Percentiles rank a stretch among this genome's conserved stretches.
Evolutionary conservation across 2,329 filamentous ascomycete species (phyloP).

Genomic region (Simplicillium aogashimaense): DNA sequence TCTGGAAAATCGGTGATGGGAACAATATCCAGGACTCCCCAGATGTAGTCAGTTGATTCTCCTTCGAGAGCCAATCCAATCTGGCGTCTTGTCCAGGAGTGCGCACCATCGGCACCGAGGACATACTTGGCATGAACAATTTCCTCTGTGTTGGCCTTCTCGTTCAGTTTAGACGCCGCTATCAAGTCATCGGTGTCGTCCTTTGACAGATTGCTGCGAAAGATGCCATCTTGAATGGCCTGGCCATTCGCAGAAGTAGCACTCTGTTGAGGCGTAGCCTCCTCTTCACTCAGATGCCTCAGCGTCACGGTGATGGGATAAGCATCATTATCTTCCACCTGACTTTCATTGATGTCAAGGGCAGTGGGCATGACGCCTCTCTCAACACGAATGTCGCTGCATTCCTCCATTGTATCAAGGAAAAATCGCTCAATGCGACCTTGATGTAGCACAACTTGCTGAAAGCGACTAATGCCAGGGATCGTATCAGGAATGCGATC

Average conservation of each 20-base stretch:
- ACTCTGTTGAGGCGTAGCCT: slow-evolving; percentile 37
- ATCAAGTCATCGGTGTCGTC: slow-evolving; percentile 47
- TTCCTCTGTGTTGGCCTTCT: slow-evolving; percentile 14
- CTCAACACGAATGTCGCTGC: slow-evolving; percentile 39
- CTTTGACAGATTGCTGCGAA: slow-evolving; percentile 45
- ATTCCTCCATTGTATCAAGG: slow-evolving; percentile 40
- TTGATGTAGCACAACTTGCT: slow-evolving; percentile 60
- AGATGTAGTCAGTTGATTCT: slow-evolving; percentile 42
- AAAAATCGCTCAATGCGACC: slow-evolving; percentile 61
- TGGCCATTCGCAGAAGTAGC: slow-evolving; percentile 16
- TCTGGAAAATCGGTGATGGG: slow-evolving; percentile 45
- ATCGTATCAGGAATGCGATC: slow-evolving; percentile 55
- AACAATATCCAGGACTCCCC: slow-evolving; percentile 36
- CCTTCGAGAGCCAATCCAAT: slow-evolving; percentile 47
- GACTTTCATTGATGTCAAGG: slow-evolving; percentile 41
- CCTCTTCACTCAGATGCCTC: slow-evolving; percentile 45
- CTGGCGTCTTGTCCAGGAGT: slow-evolving; percentile 52
- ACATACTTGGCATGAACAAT: slow-evolving; percentile 41
- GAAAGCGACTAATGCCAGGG: slow-evolving; percentile 50
- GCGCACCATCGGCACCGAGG: slow-evolving; percentile 47
- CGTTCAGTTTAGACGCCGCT: slow-evolving; percentile 11
- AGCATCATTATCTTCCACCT: slow-evolving; percentile 35
- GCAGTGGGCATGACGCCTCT: slow-evolving; percentile 47
- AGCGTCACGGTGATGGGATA: slow-evolving; percentile 54
- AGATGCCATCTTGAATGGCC: slow-evolving; percentile 43